Conservation (phyloP, 257 asterid genomes). For the Solanum virginianum region DNA sequence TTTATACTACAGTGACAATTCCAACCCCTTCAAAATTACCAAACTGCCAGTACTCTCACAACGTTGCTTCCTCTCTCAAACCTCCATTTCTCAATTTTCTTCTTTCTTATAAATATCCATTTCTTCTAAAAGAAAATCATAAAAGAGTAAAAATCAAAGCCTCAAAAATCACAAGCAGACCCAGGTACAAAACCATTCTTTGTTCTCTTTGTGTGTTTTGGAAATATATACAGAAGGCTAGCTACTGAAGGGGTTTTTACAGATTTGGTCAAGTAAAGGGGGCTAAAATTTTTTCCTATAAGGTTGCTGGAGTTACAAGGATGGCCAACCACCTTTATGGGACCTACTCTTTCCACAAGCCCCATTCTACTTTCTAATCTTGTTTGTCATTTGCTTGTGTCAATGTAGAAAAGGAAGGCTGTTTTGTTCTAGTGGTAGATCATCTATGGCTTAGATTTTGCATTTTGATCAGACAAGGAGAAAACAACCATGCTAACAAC, state of each 20-base stretch:
- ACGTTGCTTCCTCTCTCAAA: background rate
- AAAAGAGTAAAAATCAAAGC: constrained; percentile 15
- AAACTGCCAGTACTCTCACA: constrained; percentile 1
- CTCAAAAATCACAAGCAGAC: constrained; percentile 30
- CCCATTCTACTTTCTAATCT: too few species aligned
- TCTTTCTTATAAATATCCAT: constrained; percentile 7
- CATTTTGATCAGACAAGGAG: too few species aligned
- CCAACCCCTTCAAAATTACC: constrained; percentile 7
- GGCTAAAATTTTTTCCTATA: constrained; percentile 4
- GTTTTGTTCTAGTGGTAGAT: too few species aligned
- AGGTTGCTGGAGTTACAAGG: too few species aligned
- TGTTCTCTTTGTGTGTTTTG: constrained; percentile 6
- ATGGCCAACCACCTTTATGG: too few species aligned
- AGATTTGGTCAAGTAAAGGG: constrained; percentile 46
- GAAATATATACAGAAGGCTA: constrained; percentile 95
- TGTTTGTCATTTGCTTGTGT: too few species aligned
- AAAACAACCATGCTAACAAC: too few species aligned
- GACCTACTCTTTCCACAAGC: too few species aligned
- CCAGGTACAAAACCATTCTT: constrained; percentile 43
- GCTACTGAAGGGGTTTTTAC: constrained; percentile 92
- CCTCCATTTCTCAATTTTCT: constrained; percentile 1
- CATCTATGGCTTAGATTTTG: too few species aligned
- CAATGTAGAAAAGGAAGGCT: too few species aligned
- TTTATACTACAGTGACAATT: background rate
- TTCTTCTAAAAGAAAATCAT: constrained; percentile 2